phyloP scores from a whole-genome alignment of 106 monocot species.

The Apostasia shenzhenica region DNA sequence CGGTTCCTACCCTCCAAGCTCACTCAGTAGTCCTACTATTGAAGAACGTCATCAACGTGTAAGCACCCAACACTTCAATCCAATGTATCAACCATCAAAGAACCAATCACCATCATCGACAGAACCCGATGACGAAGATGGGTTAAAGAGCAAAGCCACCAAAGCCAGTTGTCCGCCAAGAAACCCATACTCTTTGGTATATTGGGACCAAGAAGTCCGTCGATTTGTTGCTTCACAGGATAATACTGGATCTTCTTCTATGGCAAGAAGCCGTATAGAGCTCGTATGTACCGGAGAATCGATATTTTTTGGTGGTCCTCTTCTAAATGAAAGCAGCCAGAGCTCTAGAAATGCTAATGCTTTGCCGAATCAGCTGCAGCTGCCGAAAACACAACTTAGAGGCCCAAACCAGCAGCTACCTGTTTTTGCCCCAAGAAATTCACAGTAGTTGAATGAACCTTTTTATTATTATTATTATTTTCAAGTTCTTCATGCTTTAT shows the following conservation, averaged over 20 bases:
- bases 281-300: constrained; percentile 34
- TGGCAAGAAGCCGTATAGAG: constrained; percentile 13
- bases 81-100: constrained; percentile 42
- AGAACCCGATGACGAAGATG: constrained; percentile 18
- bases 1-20: constrained; percentile 33
- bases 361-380: constrained; percentile 9
- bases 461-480: too few relatives aligned
- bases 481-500: too few relatives aligned
- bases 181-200: constrained; percentile 16
- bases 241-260: constrained; percentile 16
- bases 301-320: constrained; percentile 55
- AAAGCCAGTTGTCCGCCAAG: too few relatives aligned
- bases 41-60: constrained; percentile 8
- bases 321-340: constrained; percentile 13
- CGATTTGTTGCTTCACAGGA: constrained; percentile 28
- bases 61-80: constrained; percentile 37
- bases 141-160: not conserved
- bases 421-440: constrained; percentile 57
- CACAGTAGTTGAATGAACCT: not conserved
- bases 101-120: constrained; percentile 33
- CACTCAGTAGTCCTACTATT: constrained; percentile 25
- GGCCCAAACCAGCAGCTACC: constrained; percentile 32
- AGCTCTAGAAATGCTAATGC: constrained; percentile 13
- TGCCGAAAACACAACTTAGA: constrained; percentile 15
- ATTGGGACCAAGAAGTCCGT: constrained; percentile 47